Evolutionary conservation across 768 basidiomycete genomes (phyloP).

Genomic region (Obba rivulosa): DNA sequence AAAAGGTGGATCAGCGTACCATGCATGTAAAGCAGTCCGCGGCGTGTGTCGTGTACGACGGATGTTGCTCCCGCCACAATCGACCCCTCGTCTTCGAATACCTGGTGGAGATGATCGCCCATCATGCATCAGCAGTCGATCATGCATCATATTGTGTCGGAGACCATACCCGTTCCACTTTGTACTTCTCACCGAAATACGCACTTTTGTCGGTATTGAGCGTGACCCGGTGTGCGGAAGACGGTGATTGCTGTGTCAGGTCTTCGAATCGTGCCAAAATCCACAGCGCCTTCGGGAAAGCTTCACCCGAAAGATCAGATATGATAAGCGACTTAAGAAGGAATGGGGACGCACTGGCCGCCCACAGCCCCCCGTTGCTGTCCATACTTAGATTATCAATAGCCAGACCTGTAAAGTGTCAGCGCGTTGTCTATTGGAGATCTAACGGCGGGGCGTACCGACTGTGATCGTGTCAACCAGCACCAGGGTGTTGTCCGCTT

Average conservation of each 20-base stretch:
- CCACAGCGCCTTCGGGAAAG: conserved; percentile 34
- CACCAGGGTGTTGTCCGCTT: conserved; percentile 53
- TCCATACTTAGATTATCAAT: conserved; percentile 64
- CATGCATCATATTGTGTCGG: neutral
- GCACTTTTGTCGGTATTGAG: conserved; percentile 44
- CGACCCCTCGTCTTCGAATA: conserved; percentile 64
- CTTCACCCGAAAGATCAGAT: neutral
- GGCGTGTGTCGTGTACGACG: conserved; percentile 48
- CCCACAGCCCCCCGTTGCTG: conserved; percentile 55
- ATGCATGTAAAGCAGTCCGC: conserved; percentile 49
- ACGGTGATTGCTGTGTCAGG: conserved; percentile 30
- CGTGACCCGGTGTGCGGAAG: conserved; percentile 46
- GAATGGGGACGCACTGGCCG: conserved; percentile 40
- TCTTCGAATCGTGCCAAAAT: conserved; percentile 5
- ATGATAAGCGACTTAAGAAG: neutral
- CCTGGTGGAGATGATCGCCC: conserved; percentile 27
- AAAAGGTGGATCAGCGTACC: too few relatives aligned
- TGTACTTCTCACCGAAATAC: conserved; percentile 57
- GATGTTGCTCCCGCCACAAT: conserved; percentile 53
- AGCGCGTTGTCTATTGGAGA: neutral
- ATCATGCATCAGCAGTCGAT: neutral
- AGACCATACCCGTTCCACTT: conserved; percentile 45
- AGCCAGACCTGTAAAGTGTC: conserved; percentile 32
- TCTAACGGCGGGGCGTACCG: conserved; percentile 31
- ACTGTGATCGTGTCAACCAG: conserved; percentile 46